Percentiles rank a stretch among this genome's conserved stretches.
Conservation (phyloP, 306 rosid species). For the Phaseolus lunatus region DNA sequence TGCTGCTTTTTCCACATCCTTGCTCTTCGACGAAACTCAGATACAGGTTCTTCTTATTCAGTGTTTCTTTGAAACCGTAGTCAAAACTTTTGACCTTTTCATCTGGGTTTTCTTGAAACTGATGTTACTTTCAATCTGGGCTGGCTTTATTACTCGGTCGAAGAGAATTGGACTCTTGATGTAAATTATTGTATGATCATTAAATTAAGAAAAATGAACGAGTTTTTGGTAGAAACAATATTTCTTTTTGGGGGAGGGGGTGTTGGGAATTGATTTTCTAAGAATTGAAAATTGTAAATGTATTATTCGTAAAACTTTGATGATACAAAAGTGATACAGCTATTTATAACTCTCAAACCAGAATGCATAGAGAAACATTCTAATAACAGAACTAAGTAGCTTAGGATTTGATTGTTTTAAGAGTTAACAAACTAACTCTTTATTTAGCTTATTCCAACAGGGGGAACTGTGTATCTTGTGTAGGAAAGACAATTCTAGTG, state of each 20-base stretch:
- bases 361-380: too few species aligned
- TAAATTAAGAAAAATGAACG: not conserved
- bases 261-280: too few species aligned
- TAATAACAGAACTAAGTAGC: too few species aligned
- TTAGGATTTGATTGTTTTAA: too few species aligned
- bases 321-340: too few species aligned
- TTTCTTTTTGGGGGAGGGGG: not conserved
- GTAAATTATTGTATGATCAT: not conserved
- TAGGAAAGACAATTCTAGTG: not conserved
- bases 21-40: constrained; percentile 92
- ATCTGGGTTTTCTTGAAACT: constrained; percentile 15
- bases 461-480: not conserved
- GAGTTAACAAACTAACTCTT: too few species aligned
- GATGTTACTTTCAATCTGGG: constrained; percentile 8
- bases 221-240: not conserved
- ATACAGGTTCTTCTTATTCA: constrained; percentile 61
- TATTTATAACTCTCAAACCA: too few species aligned
- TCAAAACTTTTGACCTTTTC: constrained; percentile 19
- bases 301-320: too few species aligned
- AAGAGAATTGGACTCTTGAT: not conserved
- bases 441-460: too few species aligned
- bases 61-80: not conserved
- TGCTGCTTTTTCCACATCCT: constrained; percentile 75
- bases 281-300: too few species aligned
- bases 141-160: constrained; percentile 1